Evolutionary conservation across 768 basidiomycete genomes (phyloP), one percentile per base, ranked within the genome.

Genomic region (Psilocybe azurescens): DNA sequence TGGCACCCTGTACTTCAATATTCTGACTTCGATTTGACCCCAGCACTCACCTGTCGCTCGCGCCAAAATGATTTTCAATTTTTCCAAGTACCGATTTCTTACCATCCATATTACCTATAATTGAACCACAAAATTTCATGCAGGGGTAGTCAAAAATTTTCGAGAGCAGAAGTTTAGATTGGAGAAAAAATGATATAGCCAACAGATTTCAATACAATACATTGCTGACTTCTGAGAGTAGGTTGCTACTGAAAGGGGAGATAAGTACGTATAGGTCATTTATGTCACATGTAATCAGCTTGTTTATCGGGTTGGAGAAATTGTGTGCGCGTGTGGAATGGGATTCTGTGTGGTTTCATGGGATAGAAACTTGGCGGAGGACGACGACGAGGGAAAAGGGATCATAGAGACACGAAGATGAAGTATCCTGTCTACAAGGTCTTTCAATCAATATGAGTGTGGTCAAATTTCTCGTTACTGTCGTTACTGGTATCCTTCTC

Each of bases 391-490:
- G 41, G 41, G 41, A 44, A 5, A n/a, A 44, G 41, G 41, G 8
- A 44, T 44, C 4, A 6, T 8, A 44, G 33, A 11, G 11, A 36
- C 33, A 36, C 3, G 33, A 24, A 39, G n/a, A 44, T 44, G 41
- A 44, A 16, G 14, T 13, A 44, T n/a, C 41, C 5, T 14, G 1
- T 32, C 20, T 30, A 44, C 10, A 44, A n/a, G 33, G 36, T 28
- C 47, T 14, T 44, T 56, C 49, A 60, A 10, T 64, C 60, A 39
- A 68, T 59, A 14, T 50, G 63, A 24, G 36, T 32, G 44, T 49
- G 59, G 33, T 67, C 65, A 30, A 64, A 58, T 33, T 70, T 70
- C 63, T 70, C 70, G 20, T 67, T 56, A 28, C 58, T 65, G 39
- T 55, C 38, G 28, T 54, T 58, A 44, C 53, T 58, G 44, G 63